These are phyloP conservation scores for Fusarium newnesense DNA, from an alignment of 2,329 filamentous ascomycete species.

Conservation along the genomic window DNA sequence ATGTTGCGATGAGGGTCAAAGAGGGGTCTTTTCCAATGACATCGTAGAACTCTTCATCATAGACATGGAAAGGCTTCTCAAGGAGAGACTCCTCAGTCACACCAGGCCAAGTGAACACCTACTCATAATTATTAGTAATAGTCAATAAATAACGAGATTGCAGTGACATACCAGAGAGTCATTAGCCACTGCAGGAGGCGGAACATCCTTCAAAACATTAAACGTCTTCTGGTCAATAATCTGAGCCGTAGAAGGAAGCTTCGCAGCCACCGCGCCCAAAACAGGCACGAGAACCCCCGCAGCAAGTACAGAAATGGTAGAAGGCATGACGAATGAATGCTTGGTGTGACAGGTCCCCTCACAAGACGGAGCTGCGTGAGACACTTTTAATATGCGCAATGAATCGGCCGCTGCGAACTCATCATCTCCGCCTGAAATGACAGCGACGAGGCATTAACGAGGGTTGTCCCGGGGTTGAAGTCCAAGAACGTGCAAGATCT, in stretches of 20 bases:
- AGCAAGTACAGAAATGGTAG: constrained; percentile 27
- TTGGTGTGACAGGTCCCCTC: not conserved
- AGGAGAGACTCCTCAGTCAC: constrained; percentile 31
- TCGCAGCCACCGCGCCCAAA: constrained; percentile 57
- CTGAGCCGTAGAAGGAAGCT: constrained; percentile 33
- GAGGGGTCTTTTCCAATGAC: constrained; percentile 61
- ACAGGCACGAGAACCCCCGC: constrained; percentile 27
- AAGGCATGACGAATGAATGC: constrained; percentile 30
- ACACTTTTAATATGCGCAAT: constrained; percentile 27
- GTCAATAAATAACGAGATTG: rapidly evolving
- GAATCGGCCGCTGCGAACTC: not conserved
- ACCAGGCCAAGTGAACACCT: constrained; percentile 24
- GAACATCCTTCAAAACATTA: constrained; percentile 34
- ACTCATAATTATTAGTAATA: not conserved
- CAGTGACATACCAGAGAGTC: constrained; percentile 20
- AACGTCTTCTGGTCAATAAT: constrained; percentile 39
- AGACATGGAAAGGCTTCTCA: constrained; percentile 45
- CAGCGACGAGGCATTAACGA: constrained; percentile 21
- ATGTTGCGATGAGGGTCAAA: constrained; percentile 60
- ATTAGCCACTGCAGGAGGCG: constrained; percentile 32
- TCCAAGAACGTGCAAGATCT: constrained; percentile 17
- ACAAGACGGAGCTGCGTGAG: constrained; percentile 1
- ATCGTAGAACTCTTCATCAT: constrained; percentile 60
- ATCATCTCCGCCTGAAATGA: not conserved
- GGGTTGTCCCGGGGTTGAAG: not conserved